Evolutionary conservation across 2,329 filamentous ascomycete species (phyloP).

Genomic region (Helotiales sp.): DNA sequence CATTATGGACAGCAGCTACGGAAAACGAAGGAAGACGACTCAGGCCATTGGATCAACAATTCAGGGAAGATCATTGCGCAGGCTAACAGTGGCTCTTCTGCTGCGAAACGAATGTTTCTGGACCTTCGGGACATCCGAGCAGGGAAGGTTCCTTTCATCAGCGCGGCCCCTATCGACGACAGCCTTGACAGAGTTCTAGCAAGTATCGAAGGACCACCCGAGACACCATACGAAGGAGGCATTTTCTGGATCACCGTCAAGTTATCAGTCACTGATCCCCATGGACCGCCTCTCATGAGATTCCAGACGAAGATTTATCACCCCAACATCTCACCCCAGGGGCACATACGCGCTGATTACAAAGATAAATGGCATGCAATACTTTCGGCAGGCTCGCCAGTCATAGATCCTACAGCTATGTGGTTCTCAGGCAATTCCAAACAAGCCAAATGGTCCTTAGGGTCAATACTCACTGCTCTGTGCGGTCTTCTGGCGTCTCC

Average conservation of each 20-base stretch:
- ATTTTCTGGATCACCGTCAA: conserved; percentile 36
- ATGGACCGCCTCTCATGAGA: conserved; percentile 23
- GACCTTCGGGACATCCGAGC: conserved; percentile 33
- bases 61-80: conserved; percentile 2
- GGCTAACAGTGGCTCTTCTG: conserved; percentile 17
- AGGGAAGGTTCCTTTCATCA: conserved; percentile 35
- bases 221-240: conserved; percentile 36
- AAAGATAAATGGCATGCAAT: conserved; percentile 28
- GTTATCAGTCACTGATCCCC: conserved; percentile 10
- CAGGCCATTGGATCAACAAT: conserved; percentile 8
- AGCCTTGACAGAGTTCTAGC: conserved; percentile 33
- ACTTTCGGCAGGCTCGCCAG: conserved; percentile 3
- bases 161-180: conserved; percentile 30
- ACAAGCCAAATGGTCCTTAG: conserved; percentile 19
- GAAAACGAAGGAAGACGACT: conserved; percentile 17
- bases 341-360: conserved; percentile 32
- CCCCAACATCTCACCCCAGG: conserved; percentile 34
- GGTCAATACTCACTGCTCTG: conserved; percentile 30
- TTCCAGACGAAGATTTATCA: conserved; percentile 37
- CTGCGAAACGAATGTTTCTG: conserved; percentile 32
- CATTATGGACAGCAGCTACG: conserved; percentile 21
- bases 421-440: conserved; percentile 21
- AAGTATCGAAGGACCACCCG: conserved; percentile 37
- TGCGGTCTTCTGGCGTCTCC: conserved; percentile 33
- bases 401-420: not conserved